Base-by-base conservation (phyloP, 345 rosid genomes). In the Moricandia moricandioides region DNA sequence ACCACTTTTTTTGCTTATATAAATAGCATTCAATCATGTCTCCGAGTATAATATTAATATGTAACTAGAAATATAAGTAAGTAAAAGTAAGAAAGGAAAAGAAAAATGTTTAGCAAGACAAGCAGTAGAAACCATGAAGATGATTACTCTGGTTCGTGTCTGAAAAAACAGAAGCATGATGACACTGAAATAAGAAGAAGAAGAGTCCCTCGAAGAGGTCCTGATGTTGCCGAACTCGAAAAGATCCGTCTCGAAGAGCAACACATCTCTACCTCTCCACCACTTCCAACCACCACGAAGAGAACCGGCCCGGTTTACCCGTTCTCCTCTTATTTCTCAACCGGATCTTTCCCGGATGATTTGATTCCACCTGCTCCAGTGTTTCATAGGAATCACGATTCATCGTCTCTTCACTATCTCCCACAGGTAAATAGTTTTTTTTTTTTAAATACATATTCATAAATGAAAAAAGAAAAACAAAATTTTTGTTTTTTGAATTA, bases 181-280 rank as follows among this genome's bases (percentile, higher is more conserved):
- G 33, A 47, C 11, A 70, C 62, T 31, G 72, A 21, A 21, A n/a
- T n/a, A n/a, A 21, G 71, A 24, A 58, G 65, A 64, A 77, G 72
- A 60, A 83, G 63, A 70, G 84, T 85, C 1, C 87, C 87, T 0
- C 78, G 84, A 58, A 77, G 92, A 84, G 96, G 96, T 0, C 96
- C 96, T 18, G 96, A 92, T 40, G 96, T 90, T 31, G 96, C 96
- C 0, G 96, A 90, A 56, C 83, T 90, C 7, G 96, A 90, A 74
- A 88, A 86, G 88, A 86, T 90, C 51, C 81, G 89, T 81, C 79
- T 88, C 18, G 88, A 86, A 73, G 91, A 88, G 71, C 84, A 86
- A 62, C 73, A 65, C 8, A 71, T 60, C 47, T 67, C 67, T 26
- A 10, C 60, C 8, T 0, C 21, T 4, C 9, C 27, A 54, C 55